Evolutionary conservation across 169 alveolate genomes (phyloP).

Genomic region (Eimeria praecox): DNA sequence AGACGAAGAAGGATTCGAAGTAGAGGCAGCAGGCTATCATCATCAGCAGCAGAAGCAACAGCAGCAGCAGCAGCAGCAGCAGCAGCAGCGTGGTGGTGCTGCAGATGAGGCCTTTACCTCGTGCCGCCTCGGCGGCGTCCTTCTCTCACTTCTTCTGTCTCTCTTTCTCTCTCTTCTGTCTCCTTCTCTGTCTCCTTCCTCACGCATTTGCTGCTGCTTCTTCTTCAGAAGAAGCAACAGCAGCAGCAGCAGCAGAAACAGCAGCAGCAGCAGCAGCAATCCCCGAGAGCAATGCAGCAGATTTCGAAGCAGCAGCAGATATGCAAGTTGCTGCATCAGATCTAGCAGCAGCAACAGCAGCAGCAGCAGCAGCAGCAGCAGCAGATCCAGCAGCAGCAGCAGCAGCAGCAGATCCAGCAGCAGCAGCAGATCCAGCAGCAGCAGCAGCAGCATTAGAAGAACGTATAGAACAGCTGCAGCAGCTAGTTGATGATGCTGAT

Average conservation of each 20-base stretch:
- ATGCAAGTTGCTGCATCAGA: neutral
- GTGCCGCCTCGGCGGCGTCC: too few relatives aligned
- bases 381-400: neutral
- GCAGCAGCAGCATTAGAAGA: neutral
- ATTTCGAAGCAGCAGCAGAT: neutral
- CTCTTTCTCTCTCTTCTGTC: too few relatives aligned
- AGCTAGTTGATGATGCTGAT: neutral
- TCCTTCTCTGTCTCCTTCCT: too few relatives aligned
- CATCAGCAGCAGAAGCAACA: neutral
- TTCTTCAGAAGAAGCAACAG: neutral
- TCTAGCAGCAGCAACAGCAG: neutral
- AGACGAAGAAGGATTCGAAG: neutral
- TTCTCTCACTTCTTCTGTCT: too few relatives aligned
- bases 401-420: neutral
- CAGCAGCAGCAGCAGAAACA: neutral
- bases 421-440: too few relatives aligned
- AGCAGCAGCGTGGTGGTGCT: neutral
- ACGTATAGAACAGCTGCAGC: neutral
- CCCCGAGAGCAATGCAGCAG: neutral
- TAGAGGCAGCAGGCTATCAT: neutral
- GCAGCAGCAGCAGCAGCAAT: neutral
- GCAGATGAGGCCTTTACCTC: too few relatives aligned
- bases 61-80: neutral
- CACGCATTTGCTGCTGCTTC: neutral
- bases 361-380: neutral